Percentiles rank a stretch among this genome's conserved stretches.
phyloP scores from a whole-genome alignment of 371 early-diverging fungal genomes.

The Mortierella polycephala region DNA sequence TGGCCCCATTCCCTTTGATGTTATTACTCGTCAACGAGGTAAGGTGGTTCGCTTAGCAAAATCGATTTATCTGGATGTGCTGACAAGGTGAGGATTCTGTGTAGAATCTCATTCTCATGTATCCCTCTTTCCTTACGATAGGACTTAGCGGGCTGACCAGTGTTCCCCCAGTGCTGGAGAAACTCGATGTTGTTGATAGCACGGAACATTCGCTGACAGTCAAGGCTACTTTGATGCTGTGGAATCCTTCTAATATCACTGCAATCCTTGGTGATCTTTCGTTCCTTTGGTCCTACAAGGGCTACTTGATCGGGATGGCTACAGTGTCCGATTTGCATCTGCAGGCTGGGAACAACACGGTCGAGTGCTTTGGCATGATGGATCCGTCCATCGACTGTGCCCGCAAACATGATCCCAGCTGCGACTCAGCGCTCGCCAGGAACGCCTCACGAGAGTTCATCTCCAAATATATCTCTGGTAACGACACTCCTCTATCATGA shows the following conservation, averaged over 20 bases:
- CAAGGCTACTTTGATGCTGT: constrained; percentile 25
- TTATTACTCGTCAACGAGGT: constrained; percentile 39
- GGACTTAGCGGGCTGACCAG: constrained; percentile 39
- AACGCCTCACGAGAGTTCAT: constrained; percentile 43
- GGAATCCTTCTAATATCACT: constrained; percentile 47
- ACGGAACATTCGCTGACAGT: constrained; percentile 39
- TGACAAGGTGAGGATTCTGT: neutral
- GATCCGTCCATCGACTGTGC: constrained; percentile 37
- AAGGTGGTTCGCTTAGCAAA: constrained; percentile 1
- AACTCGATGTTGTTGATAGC: constrained; percentile 47
- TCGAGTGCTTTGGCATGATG: constrained; percentile 47
- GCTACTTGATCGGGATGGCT: constrained; percentile 38
- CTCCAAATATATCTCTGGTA: constrained; percentile 52
- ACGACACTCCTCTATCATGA: neutral
- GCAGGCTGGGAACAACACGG: constrained; percentile 35
- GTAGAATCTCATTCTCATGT: neutral
- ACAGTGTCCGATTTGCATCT: constrained; percentile 18
- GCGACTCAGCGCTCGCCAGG: constrained; percentile 27
- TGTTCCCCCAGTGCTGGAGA: constrained; percentile 27
- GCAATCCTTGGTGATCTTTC: constrained; percentile 39
- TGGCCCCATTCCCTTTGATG: constrained; percentile 46
- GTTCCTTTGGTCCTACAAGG: constrained; percentile 35
- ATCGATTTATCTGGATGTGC: neutral
- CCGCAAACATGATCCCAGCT: constrained; percentile 18
- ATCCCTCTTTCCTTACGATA: neutral